Percentiles rank a stretch among this genome's conserved stretches.
Conservation (phyloP, 2,329 filamentous ascomycete species). For the Cladobotryum mycophilum region DNA sequence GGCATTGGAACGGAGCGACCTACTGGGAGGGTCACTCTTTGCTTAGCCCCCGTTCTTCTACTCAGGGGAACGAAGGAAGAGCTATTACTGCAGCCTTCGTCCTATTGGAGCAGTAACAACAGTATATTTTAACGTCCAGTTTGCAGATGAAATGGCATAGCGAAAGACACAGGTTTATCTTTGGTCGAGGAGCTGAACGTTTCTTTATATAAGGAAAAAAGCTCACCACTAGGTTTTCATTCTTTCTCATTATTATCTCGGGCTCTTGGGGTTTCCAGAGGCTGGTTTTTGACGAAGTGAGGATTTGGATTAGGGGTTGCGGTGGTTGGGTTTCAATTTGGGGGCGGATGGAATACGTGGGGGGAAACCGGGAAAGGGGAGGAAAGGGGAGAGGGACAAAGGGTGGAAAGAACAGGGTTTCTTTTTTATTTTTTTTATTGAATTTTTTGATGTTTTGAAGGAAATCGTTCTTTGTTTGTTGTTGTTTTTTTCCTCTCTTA, state of each 20-base stretch:
- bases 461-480: not conserved
- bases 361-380: too few relatives aligned
- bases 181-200: not conserved
- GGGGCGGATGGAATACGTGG: too few relatives aligned
- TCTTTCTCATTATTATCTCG: too few relatives aligned
- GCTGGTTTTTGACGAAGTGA: too few relatives aligned
- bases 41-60: too few relatives aligned
- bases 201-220: not conserved
- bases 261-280: too few relatives aligned
- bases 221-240: too few relatives aligned
- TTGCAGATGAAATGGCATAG: constrained; percentile 9
- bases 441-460: not conserved
- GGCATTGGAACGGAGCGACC: too few relatives aligned
- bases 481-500: not conserved
- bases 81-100: not conserved
- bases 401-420: constrained; percentile 4
- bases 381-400: not conserved
- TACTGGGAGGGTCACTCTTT: too few relatives aligned
- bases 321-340: too few relatives aligned
- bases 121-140: constrained; percentile 1
- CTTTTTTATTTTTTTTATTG: constrained; percentile 8
- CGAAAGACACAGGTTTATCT: constrained; percentile 8
- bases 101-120: constrained; percentile 6
- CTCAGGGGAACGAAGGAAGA: too few relatives aligned
- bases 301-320: too few relatives aligned